Base-by-base conservation (phyloP, 352 stramenopile genomes). In the Phytophthora cryptogea region DNA sequence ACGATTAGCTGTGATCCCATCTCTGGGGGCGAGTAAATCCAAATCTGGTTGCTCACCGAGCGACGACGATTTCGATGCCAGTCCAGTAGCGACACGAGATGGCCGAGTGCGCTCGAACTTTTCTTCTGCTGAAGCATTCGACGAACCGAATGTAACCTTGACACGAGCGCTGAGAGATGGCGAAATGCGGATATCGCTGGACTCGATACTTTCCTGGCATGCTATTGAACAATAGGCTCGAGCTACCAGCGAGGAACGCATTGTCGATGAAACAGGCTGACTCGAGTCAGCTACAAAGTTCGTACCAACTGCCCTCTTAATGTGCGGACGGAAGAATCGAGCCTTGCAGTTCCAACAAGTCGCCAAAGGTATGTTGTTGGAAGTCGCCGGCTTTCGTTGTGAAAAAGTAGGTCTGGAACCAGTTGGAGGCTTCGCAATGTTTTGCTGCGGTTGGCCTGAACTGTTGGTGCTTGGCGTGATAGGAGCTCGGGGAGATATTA, bases 321-420 rank as follows among this genome's bases (percentile, higher is more conserved):
- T 20, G 20, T 70, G 59, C 4, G 71, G 55, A 11, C 78, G 75
- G 23, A 77, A 70, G 37, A 88, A 90, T 7, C 77, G 68, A 8
- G 70, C 45, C 20, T 80, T 80, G 48, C 80, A 90, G 56, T 83
- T 86, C 80, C 80, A 90, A 41, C 78, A 90, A 7, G 76, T 86
- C 14, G 54, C 68, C 44, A 85, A 60, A 27, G 63, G 76, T 20
- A 73, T 60, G n/a, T 73, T 73, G 8, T 54, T 62, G 32, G 54
- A 54, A 14, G 63, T 55, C 2, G 57, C 64, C 8, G 65, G 54
- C 14, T 81, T 83, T 9, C 68, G 66, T 16, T 67, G 27, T 2
- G 50, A 53, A 14, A 70, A 66, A 4, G 37, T 36, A 2, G 37
- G 46, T n/a, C 39, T 74, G 31, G 49, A 63, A 27, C 14, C 23